Conservation (phyloP, 129 eudicot genomes). For the Tagetes patula region DNA sequence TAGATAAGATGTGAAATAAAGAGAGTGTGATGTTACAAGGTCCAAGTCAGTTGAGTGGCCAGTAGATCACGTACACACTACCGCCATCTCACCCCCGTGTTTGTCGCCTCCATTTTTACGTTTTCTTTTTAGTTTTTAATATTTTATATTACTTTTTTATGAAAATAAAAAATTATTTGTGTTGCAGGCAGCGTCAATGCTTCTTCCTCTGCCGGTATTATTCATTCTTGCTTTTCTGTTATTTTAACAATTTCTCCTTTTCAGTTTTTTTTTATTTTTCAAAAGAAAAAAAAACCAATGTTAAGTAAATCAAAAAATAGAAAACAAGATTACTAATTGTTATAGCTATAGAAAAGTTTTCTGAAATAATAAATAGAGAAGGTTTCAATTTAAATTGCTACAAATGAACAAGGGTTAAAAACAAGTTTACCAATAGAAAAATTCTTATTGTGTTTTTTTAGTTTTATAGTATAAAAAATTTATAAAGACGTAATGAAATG, state of each 20-base stretch:
- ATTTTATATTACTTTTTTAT: not conserved
- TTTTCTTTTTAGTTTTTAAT: not conserved
- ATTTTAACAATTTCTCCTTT: not conserved
- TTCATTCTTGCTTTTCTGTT: not conserved
- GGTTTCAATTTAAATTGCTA: no score
- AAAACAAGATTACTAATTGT: no score
- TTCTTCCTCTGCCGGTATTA: constrained; percentile 37
- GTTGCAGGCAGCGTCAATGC: constrained; percentile 31
- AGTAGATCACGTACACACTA: constrained; percentile 41
- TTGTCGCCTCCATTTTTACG: constrained; percentile 37
- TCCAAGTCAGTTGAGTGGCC: constrained; percentile 29
- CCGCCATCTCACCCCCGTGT: constrained; percentile 43
- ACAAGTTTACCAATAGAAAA: no score
- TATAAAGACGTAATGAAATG: no score
- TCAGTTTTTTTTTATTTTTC: not conserved
- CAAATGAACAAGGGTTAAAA: no score
- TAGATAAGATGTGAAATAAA: not conserved
- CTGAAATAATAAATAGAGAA: no score
- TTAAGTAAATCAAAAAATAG: no score
- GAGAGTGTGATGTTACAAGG: constrained; percentile 26
- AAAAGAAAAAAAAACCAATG: not conserved
- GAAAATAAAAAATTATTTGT: not conserved
- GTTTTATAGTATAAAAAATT: no score
- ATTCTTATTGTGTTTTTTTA: no score
- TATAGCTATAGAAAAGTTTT: no score